These are phyloP conservation scores for Oidium heveae DNA, from an alignment of 2,329 filamentous ascomycete species.

Conservation along the genomic window DNA sequence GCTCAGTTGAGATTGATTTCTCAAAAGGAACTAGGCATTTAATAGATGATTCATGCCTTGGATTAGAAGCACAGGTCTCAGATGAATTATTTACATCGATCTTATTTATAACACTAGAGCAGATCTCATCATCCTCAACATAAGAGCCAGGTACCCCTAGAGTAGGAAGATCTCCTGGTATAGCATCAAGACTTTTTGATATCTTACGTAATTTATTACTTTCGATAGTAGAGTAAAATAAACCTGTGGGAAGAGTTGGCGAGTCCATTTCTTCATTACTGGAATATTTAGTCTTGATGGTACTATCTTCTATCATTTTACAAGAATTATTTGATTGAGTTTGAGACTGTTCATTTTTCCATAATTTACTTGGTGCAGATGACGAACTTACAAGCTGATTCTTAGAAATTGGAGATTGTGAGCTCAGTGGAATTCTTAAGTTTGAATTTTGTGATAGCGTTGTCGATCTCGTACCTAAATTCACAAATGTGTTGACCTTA, in stretches of 20 bases:
- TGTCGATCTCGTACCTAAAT: not conserved
- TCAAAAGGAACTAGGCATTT: not conserved
- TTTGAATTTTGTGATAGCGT: slow-evolving; percentile 10
- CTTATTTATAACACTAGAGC: slow-evolving; percentile 30
- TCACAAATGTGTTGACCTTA: slow-evolving; percentile 10
- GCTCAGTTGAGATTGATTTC: slow-evolving; percentile 4
- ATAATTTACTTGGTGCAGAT: slow-evolving; percentile 37
- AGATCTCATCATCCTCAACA: slow-evolving; percentile 23
- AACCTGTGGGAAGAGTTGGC: too few species aligned
- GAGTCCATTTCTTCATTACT: too few species aligned
- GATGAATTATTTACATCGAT: slow-evolving; percentile 54
- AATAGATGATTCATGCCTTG: not conserved
- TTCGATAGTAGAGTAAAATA: too few species aligned
- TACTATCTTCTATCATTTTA: too few species aligned
- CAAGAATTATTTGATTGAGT: slow-evolving; percentile 18
- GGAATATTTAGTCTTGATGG: too few species aligned
- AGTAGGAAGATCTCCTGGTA: not conserved
- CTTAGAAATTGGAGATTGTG: slow-evolving; percentile 9
- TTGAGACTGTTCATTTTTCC: slow-evolving; percentile 37
- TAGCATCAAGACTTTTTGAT: slow-evolving; percentile 7
- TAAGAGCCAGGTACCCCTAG: slow-evolving; percentile 41
- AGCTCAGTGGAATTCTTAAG: slow-evolving; percentile 3
- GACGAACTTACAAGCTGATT: slow-evolving; percentile 19
- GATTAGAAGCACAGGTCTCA: slow-evolving; percentile 26
- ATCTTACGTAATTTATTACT: slow-evolving; percentile 1